A percentile compares a stretch with the other conserved stretches of the same genome.
phyloP scores from a whole-genome alignment of 2,329 filamentous ascomycete genomes.

The Pseudogymnoascus sp. region DNA sequence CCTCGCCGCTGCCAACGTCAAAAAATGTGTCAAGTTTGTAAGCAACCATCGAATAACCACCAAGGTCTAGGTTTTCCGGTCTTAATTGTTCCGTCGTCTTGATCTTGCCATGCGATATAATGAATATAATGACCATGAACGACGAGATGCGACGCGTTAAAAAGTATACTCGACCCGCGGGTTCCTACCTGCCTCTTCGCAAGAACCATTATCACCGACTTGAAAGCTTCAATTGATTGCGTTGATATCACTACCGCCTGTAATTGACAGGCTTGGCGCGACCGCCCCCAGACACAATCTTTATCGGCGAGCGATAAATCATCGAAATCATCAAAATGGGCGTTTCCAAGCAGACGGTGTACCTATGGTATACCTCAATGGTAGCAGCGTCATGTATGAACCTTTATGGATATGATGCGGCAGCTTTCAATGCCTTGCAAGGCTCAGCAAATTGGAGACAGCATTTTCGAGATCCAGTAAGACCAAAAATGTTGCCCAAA shows the following conservation, averaged over 20 bases:
- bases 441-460: slow-evolving; percentile 5
- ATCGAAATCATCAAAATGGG: background rate
- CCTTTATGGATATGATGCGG: slow-evolving; percentile 1
- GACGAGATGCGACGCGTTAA: background rate
- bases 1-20: slow-evolving; percentile 5
- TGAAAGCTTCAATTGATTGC: background rate
- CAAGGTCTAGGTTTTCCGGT: background rate
- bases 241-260: background rate
- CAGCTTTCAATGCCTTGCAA: slow-evolving; percentile 1
- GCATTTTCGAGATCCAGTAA: background rate
- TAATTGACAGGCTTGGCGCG: background rate
- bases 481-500: background rate
- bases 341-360: slow-evolving; percentile 2
- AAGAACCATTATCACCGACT: background rate
- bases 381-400: slow-evolving; percentile 4
- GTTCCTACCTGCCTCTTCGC: background rate
- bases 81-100: slow-evolving; percentile 10
- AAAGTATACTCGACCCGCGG: background rate
- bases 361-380: slow-evolving; percentile 7
- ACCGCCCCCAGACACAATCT: background rate
- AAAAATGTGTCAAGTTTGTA: slow-evolving; percentile 9
- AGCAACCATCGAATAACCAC: background rate
- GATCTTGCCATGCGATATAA: slow-evolving; percentile 1
- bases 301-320: background rate
- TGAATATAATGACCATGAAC: background rate